phyloP scores from a whole-genome alignment of 208 protist genomes.

The Leishmania amazonensis region DNA sequence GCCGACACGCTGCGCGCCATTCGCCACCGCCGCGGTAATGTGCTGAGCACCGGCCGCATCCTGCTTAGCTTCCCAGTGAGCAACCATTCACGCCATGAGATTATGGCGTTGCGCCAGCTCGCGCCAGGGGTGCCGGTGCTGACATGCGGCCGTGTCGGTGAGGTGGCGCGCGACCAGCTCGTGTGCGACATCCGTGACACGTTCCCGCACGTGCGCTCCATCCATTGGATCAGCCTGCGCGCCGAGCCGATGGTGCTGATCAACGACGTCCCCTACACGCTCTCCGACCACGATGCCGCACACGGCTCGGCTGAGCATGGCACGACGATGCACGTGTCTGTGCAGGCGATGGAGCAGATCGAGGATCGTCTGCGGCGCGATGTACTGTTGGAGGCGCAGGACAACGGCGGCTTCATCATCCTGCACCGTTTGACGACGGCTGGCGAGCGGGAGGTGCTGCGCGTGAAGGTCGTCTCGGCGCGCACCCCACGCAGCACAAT shows the following conservation, averaged over 20 bases:
- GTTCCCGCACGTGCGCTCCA: conserved; percentile 56
- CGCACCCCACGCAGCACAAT: conserved; percentile 70
- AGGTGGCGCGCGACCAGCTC: conserved; percentile 42
- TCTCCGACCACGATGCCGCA: conserved; percentile 67
- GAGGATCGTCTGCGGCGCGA: conserved; percentile 85
- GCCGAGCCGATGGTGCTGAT: conserved; percentile 88
- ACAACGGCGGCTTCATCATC: conserved; percentile 71
- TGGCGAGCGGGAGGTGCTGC: conserved; percentile 39
- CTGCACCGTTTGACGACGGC: conserved; percentile 62
- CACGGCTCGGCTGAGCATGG: conserved; percentile 31
- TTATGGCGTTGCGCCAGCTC: conserved; percentile 73
- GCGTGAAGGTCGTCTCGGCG: conserved; percentile 70
- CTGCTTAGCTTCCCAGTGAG: conserved; percentile 72
- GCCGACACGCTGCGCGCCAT: conserved; percentile 56
- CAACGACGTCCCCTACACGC: conserved; percentile 81
- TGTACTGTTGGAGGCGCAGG: conserved; percentile 80
- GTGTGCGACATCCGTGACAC: conserved; percentile 49
- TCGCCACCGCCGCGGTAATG: conserved; percentile 71
- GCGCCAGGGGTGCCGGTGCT: conserved; percentile 82
- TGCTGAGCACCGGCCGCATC: conserved; percentile 80
- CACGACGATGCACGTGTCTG: conserved; percentile 87
- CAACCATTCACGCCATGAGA: conserved; percentile 7
- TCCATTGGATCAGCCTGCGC: conserved; percentile 85
- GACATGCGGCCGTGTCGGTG: conserved; percentile 69
- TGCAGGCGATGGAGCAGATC: conserved; percentile 83